phyloP scores from a whole-genome alignment of 2,329 filamentous ascomycete genomes.

The Aspergillus arachidicola region DNA sequence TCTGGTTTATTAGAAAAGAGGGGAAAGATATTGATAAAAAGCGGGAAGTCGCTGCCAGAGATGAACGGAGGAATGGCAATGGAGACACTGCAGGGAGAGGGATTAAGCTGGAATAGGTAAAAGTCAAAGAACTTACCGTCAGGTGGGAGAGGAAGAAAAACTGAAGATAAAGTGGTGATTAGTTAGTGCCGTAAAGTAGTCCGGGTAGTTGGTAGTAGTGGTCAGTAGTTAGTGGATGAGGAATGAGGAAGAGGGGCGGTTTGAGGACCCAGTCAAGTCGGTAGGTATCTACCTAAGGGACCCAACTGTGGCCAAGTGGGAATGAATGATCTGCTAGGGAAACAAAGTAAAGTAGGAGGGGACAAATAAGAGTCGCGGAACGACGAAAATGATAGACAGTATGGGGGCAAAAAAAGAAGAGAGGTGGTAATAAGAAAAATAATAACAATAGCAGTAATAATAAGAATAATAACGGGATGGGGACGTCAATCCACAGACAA shows the following conservation, averaged over 20 bases:
- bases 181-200: slow-evolving; percentile 3
- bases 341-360: slow-evolving; percentile 1
- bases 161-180: slow-evolving; percentile 10
- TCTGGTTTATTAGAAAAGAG: not conserved
- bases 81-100: not conserved
- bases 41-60: slow-evolving; percentile 1
- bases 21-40: slow-evolving; percentile 4
- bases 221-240: not conserved
- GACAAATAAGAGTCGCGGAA: slow-evolving; percentile 1
- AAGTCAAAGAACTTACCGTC: slow-evolving; percentile 1
- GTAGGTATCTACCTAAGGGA: not conserved
- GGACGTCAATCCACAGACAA: slow-evolving; percentile 3
- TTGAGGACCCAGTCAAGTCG: not conserved
- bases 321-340: slow-evolving; percentile 4
- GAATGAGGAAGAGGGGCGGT: not conserved
- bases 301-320: not conserved
- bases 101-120: slow-evolving; percentile 5
- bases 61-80: not conserved
- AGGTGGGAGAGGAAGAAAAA: slow-evolving; percentile 10
- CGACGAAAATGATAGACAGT: not conserved
- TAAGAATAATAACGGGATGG: not conserved
- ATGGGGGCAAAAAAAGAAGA: slow-evolving; percentile 7
- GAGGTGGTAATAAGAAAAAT: slow-evolving; percentile 12
- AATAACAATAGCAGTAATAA: slow-evolving; percentile 5
- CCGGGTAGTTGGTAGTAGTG: slow-evolving; percentile 1